Evolutionary conservation across 164 flowering plant genomes (phyloP), one percentile per base, ranked within the genome.

Genomic region (Kingdonia uniflora): DNA sequence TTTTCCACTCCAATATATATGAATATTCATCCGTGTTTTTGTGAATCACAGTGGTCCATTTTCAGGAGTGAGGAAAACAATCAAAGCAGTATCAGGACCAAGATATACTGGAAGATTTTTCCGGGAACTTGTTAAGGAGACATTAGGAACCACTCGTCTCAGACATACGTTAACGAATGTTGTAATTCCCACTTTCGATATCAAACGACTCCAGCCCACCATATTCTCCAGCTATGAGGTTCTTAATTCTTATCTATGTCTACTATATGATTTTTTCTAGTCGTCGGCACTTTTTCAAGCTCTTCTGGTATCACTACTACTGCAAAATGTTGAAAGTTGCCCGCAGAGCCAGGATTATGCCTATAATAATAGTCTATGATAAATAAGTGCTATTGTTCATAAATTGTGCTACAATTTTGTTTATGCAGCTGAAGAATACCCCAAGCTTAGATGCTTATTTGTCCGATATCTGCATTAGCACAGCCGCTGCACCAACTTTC

Each of bases 401-500:
- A 39, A 52, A 19, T 23, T 15, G 4, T n/a, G 8, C 21, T 3
- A 21, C 2, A 38, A 14, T 40, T n/a, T 22, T 24, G n/a, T 8
- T 54, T 15, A 55, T 14, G 19, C 46, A 55, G 52, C 44, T 52
- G 20, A 55, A 55, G 38, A 69, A 55, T 20, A 21, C 39, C 17
- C 45, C 17, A 5, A 23, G 16, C 0, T 46, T 38, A 19, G 16
- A 54, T 23, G 61, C 70, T 8, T 24, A 45, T 1, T 49, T 69
- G 12, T 59, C 69, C 1, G 73, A 69, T 20, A 29, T 65, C 5
- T 65, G 70, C 42, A 51, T 69, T 11, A 41, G 58, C n/a, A 69
- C 70, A 17, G 58, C 73, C 2, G 69, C 70, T 2, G 67, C 73
- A 1, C 73, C 70, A 2, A 62, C 67, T 11, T 53, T 21, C 41